Percentiles rank a stretch among this genome's conserved stretches.
Evolutionary conservation across 768 basidiomycete genomes (phyloP).

Genomic region (Mycena kentingensis): DNA sequence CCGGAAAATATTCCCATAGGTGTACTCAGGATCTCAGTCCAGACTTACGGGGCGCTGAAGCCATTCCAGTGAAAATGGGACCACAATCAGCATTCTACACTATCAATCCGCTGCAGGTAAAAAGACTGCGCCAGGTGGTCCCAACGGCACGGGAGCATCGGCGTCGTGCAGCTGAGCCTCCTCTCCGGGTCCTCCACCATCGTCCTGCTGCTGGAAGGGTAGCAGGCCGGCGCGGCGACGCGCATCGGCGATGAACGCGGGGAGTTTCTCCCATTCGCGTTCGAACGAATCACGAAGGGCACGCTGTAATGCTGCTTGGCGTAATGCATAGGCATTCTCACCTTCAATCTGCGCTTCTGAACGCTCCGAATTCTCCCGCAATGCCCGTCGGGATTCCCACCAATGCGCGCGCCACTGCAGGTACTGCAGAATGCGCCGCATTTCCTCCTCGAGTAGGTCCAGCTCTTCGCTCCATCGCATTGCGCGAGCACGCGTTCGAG

Average conservation of each 20-base stretch:
- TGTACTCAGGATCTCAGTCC: background rate
- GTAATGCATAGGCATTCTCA: background rate
- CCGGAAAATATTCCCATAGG: background rate
- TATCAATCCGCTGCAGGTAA: background rate
- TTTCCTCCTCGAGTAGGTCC: conserved; percentile 28
- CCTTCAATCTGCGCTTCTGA: background rate
- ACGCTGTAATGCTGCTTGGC: background rate
- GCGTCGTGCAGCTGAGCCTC: background rate
- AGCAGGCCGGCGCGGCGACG: background rate
- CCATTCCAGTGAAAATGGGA: background rate
- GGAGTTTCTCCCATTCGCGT: background rate
- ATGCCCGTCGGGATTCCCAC: conserved; percentile 17
- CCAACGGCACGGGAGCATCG: background rate
- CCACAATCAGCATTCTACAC: background rate
- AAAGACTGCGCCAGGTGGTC: background rate
- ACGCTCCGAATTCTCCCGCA: background rate
- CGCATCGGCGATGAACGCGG: background rate
- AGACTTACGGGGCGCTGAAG: background rate
- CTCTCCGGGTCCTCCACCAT: background rate
- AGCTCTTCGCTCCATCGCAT: conserved; percentile 26
- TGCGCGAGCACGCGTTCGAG: conserved; percentile 19
- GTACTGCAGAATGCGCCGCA: conserved; percentile 21
- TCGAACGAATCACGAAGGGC: background rate
- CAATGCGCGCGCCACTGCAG: conserved; percentile 15
- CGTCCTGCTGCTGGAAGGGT: background rate